Conservation (phyloP, 2,329 filamentous ascomycete genomes). For the Aureobasidium subglaciale region DNA sequence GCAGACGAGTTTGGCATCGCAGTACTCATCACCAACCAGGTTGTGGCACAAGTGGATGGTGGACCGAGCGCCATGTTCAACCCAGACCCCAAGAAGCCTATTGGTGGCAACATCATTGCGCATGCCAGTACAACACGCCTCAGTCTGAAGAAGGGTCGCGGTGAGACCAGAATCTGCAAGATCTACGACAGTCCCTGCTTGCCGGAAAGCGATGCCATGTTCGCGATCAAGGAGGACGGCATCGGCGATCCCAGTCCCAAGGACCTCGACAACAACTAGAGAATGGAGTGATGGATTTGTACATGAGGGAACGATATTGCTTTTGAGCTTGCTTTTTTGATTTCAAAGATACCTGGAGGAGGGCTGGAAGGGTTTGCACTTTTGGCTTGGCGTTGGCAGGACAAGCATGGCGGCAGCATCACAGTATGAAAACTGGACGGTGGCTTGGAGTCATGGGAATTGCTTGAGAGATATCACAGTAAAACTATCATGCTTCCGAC, state of each 20-base stretch:
- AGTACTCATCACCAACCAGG: conserved; percentile 97
- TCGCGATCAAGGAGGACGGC: conserved; percentile 94
- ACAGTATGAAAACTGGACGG: not conserved
- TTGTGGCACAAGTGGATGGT: conserved; percentile 95
- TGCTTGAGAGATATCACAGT: not conserved
- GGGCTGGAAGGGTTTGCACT: not conserved
- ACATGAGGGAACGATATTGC: conserved; percentile 3
- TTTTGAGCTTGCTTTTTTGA: conserved; percentile 14
- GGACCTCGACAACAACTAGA: conserved; percentile 69
- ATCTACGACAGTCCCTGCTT: conserved; percentile 98
- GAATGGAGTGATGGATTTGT: not conserved
- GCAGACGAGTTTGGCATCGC: conserved; percentile 85
- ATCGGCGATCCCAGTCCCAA: conserved; percentile 95
- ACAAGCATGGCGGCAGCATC: conserved; percentile 1
- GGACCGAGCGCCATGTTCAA: conserved; percentile 98
- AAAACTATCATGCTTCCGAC: not conserved
- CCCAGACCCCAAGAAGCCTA: conserved; percentile 97
- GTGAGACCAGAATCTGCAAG: conserved; percentile 94
- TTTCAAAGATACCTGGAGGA: conserved; percentile 10
- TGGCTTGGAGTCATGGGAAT: not conserved
- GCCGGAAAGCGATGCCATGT: conserved; percentile 91
- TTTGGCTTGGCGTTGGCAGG: conserved; percentile 14
- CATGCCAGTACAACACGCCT: conserved; percentile 93
- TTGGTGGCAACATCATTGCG: conserved; percentile 97
- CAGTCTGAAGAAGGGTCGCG: conserved; percentile 90